Evolutionary conservation across 495 filamentous ascomycete species (phyloP).

Genomic region (Tricharina praecox): DNA sequence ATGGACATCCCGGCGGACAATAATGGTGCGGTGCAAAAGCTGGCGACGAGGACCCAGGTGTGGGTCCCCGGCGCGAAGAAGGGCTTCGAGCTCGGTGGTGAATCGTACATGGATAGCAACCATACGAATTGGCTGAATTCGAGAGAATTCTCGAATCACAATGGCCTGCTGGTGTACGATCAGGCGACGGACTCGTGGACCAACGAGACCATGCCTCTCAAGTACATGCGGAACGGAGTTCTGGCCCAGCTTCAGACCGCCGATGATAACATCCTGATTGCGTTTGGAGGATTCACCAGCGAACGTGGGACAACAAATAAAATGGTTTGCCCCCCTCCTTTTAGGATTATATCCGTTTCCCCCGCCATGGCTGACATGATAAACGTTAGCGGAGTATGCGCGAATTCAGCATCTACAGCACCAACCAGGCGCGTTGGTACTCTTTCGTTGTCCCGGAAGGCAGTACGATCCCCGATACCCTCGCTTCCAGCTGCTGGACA

Average conservation of each 20-base stretch:
- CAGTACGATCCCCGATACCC: neutral
- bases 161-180: constrained; percentile 6
- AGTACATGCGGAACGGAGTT: neutral
- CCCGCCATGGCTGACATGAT: neutral
- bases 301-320: neutral
- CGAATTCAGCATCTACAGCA: constrained; percentile 13
- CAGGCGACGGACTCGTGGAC: neutral
- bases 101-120: neutral
- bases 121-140: neutral
- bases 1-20: neutral
- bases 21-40: neutral
- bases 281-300: constrained; percentile 6
- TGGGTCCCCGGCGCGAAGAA: constrained; percentile 7
- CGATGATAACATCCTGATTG: constrained; percentile 8
- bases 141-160: neutral
- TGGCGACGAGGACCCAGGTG: neutral
- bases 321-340: too few relatives aligned
- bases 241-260: constrained; percentile 1
- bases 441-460: neutral
- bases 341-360: neutral
- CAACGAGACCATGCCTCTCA: constrained; percentile 7
- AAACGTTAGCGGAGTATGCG: constrained; percentile 5
- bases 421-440: constrained; percentile 9
- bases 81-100: constrained; percentile 4
- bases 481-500: constrained; percentile 1